Conservation (phyloP, 2,329 filamentous ascomycete genomes). For the Fusarium nisikadoi region DNA sequence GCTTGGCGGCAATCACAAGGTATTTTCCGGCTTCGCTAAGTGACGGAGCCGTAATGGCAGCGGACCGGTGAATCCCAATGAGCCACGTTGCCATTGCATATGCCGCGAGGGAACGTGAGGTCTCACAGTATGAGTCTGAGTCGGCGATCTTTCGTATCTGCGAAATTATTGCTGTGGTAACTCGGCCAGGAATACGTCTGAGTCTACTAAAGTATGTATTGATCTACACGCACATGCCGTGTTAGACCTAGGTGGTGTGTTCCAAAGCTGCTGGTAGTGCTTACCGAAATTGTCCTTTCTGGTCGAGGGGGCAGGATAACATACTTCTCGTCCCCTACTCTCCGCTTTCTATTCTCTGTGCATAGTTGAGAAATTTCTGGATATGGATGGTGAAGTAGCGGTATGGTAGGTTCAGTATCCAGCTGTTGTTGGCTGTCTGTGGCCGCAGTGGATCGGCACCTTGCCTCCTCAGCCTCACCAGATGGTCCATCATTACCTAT, state of each 20-base stretch:
- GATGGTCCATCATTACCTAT: accelerated
- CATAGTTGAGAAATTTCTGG: neutral
- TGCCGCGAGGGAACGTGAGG: neutral
- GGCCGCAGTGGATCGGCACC: neutral
- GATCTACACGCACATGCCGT: accelerated
- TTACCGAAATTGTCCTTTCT: neutral
- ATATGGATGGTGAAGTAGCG: accelerated
- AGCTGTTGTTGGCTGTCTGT: accelerated
- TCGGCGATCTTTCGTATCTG: neutral
- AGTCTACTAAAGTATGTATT: neutral
- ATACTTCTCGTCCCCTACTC: accelerated
- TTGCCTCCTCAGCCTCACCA: accelerated
- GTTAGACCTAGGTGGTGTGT: accelerated
- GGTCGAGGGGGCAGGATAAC: accelerated
- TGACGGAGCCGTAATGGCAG: neutral
- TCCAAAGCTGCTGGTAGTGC: accelerated
- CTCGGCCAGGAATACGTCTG: neutral
- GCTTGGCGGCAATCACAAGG: accelerated
- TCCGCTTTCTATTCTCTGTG: too few species aligned
- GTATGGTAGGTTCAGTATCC: accelerated
- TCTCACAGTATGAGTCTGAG: neutral
- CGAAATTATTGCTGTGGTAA: accelerated
- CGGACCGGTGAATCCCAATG: neutral
- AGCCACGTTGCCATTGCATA: neutral
- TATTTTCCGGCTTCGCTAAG: neutral